A percentile compares a stretch with the other conserved stretches of the same genome.
Conservation (phyloP, 345 rosid genomes). For the Eucalyptus erythrocorys region DNA sequence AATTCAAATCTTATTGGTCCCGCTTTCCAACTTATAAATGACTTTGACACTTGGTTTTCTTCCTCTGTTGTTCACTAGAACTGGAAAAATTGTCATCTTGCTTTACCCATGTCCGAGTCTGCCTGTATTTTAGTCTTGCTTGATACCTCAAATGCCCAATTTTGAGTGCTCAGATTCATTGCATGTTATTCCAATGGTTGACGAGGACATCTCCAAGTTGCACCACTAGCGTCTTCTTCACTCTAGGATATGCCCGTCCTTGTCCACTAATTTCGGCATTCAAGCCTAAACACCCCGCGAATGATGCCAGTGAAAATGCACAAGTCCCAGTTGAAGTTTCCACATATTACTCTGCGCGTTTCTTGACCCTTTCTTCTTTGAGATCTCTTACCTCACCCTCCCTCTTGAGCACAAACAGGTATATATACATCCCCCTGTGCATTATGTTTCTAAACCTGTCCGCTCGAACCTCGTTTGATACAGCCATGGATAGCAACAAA, state of each 20-base stretch:
- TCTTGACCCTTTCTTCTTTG: not conserved
- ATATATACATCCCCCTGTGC: not conserved
- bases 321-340: not conserved
- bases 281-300: not conserved
- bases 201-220: not conserved
- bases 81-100: not conserved
- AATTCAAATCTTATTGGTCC: not conserved
- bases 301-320: not conserved
- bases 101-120: not conserved
- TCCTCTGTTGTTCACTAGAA: not conserved
- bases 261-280: not conserved
- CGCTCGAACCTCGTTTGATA: not conserved
- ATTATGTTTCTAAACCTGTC: not conserved
- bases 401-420: not conserved
- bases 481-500: constrained; percentile 6
- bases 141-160: not conserved
- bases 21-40: not conserved
- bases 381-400: not conserved
- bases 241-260: not conserved
- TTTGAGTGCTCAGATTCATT: not conserved
- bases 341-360: not conserved
- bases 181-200: not conserved
- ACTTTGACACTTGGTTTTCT: not conserved
- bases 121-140: not conserved
- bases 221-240: not conserved